Base-by-base conservation (phyloP, 2,329 filamentous ascomycete species). In the Didymella glomerata region DNA sequence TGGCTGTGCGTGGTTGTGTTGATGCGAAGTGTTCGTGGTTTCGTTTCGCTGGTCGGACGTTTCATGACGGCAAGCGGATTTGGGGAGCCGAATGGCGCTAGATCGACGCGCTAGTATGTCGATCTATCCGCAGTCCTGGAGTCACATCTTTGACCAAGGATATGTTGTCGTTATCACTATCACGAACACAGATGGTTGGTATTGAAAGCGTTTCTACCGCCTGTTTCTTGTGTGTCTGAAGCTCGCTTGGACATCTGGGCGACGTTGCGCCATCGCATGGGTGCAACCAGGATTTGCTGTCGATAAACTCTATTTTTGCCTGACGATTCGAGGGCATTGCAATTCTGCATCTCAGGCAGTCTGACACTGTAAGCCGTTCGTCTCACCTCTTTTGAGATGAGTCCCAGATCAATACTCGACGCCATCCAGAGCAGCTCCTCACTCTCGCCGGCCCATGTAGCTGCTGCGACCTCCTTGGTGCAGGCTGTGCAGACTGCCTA, bases 61-160 rank as follows among this genome's bases (percentile, higher is more conserved):
- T 60, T 60, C 57, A 60, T 38, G 30, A 46, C 51, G 51, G 51
- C 50, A 41, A 42, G 57, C 52, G 57, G 51, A 50, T 46, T 54
- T 52, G 57, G 57, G 51, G 57, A 60, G 51, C 57, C 57, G 57
- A 28, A 40, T 22, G 36, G 24, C 57, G 57, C 57, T 55, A 60
- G 51, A 52, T 52, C 48, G 36, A 48, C 55, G 32, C 41, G 24
- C 50, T 54, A 59, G 50, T 8, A 20, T 34, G 50, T 20, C 27
- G 38, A 44, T 54, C 56, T 30, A 32, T 18, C 25, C 34, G 41
- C 50, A 50, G 46, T 40, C 40, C 46, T 41, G 46, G n/a, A 11
- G 50, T 28, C 16, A 32, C 30, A 46, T 46, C 25, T 47, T 41
- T 30, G 46, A 46, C 22, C 36, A 49, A 14, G 5, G 9, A 20